Evolutionary conservation across 306 rosid genomes (phyloP).

Genomic region (Glycyrrhiza uralensis): DNA sequence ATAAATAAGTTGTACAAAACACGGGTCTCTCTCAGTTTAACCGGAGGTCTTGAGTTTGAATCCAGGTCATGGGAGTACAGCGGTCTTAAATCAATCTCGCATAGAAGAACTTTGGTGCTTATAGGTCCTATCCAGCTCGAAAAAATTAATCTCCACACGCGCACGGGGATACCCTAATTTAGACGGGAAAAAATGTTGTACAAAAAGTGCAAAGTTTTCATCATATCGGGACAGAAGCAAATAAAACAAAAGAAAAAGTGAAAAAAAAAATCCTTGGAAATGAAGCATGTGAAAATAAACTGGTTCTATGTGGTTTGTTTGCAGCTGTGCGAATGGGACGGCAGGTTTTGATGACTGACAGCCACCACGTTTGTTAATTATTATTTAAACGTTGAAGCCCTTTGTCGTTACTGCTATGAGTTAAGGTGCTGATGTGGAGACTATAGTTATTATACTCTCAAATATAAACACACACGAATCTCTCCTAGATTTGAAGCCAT

Average conservation of each 20-base stretch:
- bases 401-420: constrained; percentile 19
- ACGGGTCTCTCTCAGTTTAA: no score
- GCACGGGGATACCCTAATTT: no score
- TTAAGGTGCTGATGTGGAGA: not conserved
- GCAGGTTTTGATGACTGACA: constrained; percentile 28
- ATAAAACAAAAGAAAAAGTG: not conserved
- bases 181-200: no score
- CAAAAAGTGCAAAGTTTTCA: not conserved
- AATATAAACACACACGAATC: constrained; percentile 41
- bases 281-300: not conserved
- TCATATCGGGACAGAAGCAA: not conserved
- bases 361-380: constrained; percentile 30
- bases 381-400: not conserved
- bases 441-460: not conserved
- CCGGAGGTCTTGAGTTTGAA: no score
- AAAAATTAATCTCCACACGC: no score
- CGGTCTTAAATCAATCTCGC: no score
- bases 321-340: not conserved
- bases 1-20: no score
- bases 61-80: no score
- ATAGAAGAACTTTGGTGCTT: no score
- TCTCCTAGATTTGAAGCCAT: constrained; percentile 59
- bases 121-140: no score
- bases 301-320: not conserved
- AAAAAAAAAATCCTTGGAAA: not conserved